These are phyloP conservation scores for Coemansia sp. DNA, from an alignment of 192 early-diverging fungal species.

Conservation along the genomic window DNA sequence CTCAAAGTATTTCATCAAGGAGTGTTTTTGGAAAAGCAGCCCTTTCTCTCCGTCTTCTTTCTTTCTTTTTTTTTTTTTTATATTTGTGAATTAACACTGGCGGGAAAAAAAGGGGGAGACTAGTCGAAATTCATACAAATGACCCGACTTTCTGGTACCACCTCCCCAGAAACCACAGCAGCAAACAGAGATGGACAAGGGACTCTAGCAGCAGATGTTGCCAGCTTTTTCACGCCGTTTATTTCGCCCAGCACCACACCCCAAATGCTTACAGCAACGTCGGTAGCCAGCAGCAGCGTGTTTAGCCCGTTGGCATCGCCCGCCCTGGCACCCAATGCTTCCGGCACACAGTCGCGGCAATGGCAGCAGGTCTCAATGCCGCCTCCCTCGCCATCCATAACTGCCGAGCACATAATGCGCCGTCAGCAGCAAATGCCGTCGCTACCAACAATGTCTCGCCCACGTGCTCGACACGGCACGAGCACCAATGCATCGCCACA, in stretches of 20 bases:
- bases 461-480: not conserved
- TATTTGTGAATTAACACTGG: no score
- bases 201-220: slow-evolving; percentile 26
- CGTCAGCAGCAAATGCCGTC: slow-evolving; percentile 23
- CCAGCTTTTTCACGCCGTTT: slow-evolving; percentile 43
- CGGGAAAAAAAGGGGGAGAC: no score
- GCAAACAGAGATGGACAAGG: no score
- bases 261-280: not conserved
- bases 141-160: no score
- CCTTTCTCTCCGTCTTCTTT: no score
- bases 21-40: no score
- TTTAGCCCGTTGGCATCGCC: slow-evolving; percentile 48
- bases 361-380: slow-evolving; percentile 19
- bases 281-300: not conserved
- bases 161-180: no score
- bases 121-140: no score
- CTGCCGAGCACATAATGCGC: slow-evolving; percentile 42
- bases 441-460: not conserved
- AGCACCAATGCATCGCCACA: slow-evolving; percentile 11
- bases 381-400: slow-evolving; percentile 42
- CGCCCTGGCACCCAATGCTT: slow-evolving; percentile 12
- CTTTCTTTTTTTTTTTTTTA: no score
- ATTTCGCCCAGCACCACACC: slow-evolving; percentile 36
- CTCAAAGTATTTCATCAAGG: no score
- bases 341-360: not conserved